Evolutionary conservation across 2,329 filamentous ascomycete genomes (phyloP), one percentile per base, ranked within the genome.

Genomic region (Fusarium transvaalense): DNA sequence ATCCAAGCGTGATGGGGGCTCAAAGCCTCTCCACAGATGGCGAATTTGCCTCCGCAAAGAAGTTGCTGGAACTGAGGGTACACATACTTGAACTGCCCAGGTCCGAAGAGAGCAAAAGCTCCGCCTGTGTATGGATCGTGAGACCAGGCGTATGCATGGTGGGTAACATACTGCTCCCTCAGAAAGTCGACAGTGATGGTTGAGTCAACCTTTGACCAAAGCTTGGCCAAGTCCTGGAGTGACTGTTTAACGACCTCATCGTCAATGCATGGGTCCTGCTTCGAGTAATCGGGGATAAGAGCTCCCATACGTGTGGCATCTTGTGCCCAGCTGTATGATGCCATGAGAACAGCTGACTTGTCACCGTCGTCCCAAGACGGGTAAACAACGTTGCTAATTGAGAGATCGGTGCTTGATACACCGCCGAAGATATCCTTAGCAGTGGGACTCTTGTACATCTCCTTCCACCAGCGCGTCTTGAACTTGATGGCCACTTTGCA

Each of bases 1-100:
- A 82, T 76, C 81, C 81, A 82, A 0, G 77, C 80, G 29, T 82
- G 81, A 21, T 82, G 76, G 0, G 72, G 68, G 12, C 76, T 78
- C 0, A 75, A 51, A 0, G 79, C 79, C 59, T 82, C 81, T 12
- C 81, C 81, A 7, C 75, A 72, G 10, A 82, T 72, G 19, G 76
- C 64, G 2, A 81, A 70, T 7, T 74, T 74, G 1, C 75, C 69
- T 2, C 75, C 62, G 1, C 75, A 76, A 14, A 72, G 60, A 0
- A 74, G 69, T 8, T 64, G 63, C 21, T 68, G 62, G 17, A 82
- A 71, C 3, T 71, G 51, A 0, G 78, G 77, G 42, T 78, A 81
- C 27, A 80, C 35, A 21, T 77, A 73, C 3, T 68, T 70, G 70
- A 81, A 83, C 55, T 82, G 80, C 0, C 79, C 77, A 0, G 80